These are phyloP conservation scores for Stereum hirsutum DNA, from an alignment of 1,284 basidiomycete genomes.

Conservation along the genomic window DNA sequence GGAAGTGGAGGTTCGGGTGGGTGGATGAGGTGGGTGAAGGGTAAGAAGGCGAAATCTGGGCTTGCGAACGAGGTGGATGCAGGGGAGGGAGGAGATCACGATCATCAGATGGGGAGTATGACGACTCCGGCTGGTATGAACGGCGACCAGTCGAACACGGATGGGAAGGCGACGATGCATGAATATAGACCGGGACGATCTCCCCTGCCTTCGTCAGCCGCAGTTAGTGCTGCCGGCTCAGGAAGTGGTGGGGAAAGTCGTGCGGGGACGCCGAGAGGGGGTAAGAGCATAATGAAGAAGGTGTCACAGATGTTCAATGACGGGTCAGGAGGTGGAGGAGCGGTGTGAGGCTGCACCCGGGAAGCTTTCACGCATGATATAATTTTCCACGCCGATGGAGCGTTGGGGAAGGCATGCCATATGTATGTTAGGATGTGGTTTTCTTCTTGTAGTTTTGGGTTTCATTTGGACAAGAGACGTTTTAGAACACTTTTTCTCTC, in stretches of 20 bases:
- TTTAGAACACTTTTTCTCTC: no score
- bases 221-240: not conserved
- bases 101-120: no score
- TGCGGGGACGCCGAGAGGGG: conserved; percentile 2
- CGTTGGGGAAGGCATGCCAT: no score
- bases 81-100: not conserved
- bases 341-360: no score
- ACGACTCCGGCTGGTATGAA: no score
- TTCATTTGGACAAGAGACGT: no score
- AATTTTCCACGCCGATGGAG: no score
- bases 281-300: conserved; percentile 10
- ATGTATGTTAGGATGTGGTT: no score
- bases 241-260: not conserved
- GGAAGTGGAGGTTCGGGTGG: not conserved
- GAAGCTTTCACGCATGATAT: no score
- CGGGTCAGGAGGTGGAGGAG: no score
- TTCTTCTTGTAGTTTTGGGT: no score
- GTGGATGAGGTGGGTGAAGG: conserved; percentile 10
- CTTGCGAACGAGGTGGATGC: conserved; percentile 6
- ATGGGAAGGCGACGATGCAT: not conserved
- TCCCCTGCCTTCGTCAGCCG: not conserved
- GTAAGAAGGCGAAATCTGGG: conserved; percentile 2
- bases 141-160: not conserved
- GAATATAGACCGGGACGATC: not conserved
- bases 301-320: conserved; percentile 13